Conservation (phyloP, 345 rosid species). For the Microcos paniculata region DNA sequence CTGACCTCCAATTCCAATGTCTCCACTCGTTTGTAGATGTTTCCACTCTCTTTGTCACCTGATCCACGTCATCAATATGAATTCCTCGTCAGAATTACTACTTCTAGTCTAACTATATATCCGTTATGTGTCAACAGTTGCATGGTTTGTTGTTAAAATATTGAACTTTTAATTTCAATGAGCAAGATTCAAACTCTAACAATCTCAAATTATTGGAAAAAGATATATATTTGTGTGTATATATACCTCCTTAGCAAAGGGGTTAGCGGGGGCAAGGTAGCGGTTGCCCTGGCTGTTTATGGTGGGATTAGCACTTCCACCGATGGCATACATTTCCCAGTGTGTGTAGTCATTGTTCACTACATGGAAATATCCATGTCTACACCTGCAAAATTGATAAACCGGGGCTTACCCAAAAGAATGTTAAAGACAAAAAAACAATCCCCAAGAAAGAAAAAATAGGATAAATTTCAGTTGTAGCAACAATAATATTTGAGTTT, state of each 20-base stretch:
- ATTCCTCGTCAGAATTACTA: background rate
- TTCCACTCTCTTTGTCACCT: constrained; percentile 61
- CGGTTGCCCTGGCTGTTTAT: constrained; percentile 97
- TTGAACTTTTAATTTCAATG: too few relatives aligned
- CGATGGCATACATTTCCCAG: constrained; percentile 99
- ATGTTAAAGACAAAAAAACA: background rate
- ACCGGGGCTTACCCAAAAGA: background rate
- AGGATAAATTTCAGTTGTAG: background rate
- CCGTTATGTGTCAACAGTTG: too few relatives aligned
- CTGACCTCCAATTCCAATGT: constrained; percentile 70
- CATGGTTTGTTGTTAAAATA: too few relatives aligned
- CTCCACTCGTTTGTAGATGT: constrained; percentile 37
- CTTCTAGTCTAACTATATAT: too few relatives aligned
- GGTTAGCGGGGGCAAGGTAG: constrained; percentile 82
- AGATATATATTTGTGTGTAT: too few relatives aligned
- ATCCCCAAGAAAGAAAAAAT: background rate
- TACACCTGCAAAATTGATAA: constrained; percentile 55
- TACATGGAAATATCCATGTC: constrained; percentile 97
- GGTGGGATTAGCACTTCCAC: constrained; percentile 98
- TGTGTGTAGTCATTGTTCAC: constrained; percentile 99
- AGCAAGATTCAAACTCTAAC: too few relatives aligned
- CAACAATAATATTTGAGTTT: background rate
- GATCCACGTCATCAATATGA: constrained; percentile 19
- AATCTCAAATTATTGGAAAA: too few relatives aligned
- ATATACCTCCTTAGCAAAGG: constrained; percentile 61